Conservation (phyloP, 164 flowering plant species). For the Paratinospora sagittata region DNA sequence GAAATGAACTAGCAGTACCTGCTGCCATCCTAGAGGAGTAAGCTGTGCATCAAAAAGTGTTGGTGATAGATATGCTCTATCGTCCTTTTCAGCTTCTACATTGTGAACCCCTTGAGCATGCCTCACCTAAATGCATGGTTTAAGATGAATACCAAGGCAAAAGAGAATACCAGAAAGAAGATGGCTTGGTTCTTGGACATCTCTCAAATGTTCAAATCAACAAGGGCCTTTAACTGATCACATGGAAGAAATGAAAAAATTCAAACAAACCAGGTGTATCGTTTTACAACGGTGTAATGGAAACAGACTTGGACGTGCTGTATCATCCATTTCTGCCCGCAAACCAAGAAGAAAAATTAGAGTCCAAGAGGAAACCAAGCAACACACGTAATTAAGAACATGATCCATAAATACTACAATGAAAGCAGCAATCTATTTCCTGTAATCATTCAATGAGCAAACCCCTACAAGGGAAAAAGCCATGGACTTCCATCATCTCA, state of each 20-base stretch:
- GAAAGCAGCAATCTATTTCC: not conserved
- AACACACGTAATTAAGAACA: not conserved
- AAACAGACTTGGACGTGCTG: constrained; percentile 32
- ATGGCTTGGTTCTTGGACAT: not conserved
- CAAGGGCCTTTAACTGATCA: constrained; percentile 4
- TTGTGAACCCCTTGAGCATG: constrained; percentile 95
- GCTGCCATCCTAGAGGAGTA: constrained; percentile 82
- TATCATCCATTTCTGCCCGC: constrained; percentile 50
- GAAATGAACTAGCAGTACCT: constrained; percentile 37
- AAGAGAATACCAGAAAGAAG: not conserved
- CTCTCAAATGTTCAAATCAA: not conserved
- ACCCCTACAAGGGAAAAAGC: not conserved
- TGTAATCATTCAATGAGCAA: not conserved
- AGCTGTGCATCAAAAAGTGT: constrained; percentile 71
- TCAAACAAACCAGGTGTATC: constrained; percentile 61
- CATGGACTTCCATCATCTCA: not conserved
- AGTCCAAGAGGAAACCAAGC: not conserved
- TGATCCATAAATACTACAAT: too few species aligned
- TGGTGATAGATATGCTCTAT: constrained; percentile 45
- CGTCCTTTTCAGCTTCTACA: constrained; percentile 69
- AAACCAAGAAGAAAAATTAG: not conserved
- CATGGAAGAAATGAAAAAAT: not conserved
- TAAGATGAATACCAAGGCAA: constrained; percentile 3
- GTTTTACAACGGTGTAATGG: constrained; percentile 74
- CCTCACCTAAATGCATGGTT: constrained; percentile 50